phyloP scores from a whole-genome alignment of 495 filamentous ascomycete species.

The Jackrogersella minutella region DNA sequence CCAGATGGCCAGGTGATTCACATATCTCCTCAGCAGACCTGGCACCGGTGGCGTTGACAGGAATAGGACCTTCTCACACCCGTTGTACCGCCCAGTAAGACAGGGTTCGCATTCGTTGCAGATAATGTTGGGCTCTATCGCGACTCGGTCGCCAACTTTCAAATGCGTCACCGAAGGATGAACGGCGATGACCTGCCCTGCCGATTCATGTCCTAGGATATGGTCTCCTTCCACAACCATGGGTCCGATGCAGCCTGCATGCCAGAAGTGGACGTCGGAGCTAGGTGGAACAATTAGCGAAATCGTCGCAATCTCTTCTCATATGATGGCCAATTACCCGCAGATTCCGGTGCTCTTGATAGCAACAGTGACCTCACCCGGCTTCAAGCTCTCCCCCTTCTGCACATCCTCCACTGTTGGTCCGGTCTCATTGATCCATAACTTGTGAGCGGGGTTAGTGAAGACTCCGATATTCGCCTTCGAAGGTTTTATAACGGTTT shows the following conservation, averaged over 20 bases:
- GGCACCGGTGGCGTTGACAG: conserved; percentile 88
- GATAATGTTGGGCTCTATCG: conserved; percentile 90
- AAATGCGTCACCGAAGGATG: conserved; percentile 79
- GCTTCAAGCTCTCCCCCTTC: conserved; percentile 71
- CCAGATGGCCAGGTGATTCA: conserved; percentile 91
- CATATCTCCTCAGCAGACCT: conserved; percentile 88
- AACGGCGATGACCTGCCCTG: conserved; percentile 80
- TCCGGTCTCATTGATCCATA: conserved; percentile 83
- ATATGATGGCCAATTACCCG: conserved; percentile 63
- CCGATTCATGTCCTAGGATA: conserved; percentile 92
- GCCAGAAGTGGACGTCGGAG: conserved; percentile 96
- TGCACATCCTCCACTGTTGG: conserved; percentile 79
- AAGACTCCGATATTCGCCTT: conserved; percentile 95
- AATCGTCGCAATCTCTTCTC: conserved; percentile 29
- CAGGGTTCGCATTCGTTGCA: conserved; percentile 90
- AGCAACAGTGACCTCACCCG: conserved; percentile 83
- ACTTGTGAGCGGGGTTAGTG: conserved; percentile 89
- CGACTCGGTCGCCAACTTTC: conserved; percentile 84
- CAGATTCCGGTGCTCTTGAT: conserved; percentile 94
- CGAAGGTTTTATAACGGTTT: conserved; percentile 44
- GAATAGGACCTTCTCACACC: conserved; percentile 84
- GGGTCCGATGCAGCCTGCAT: conserved; percentile 88
- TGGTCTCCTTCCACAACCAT: conserved; percentile 90
- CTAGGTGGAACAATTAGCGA: conserved; percentile 53
- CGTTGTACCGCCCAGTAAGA: conserved; percentile 90